Evolutionary conservation across 352 stramenopile species (phyloP).

Genomic region (Globisporangium mamillatum): DNA sequence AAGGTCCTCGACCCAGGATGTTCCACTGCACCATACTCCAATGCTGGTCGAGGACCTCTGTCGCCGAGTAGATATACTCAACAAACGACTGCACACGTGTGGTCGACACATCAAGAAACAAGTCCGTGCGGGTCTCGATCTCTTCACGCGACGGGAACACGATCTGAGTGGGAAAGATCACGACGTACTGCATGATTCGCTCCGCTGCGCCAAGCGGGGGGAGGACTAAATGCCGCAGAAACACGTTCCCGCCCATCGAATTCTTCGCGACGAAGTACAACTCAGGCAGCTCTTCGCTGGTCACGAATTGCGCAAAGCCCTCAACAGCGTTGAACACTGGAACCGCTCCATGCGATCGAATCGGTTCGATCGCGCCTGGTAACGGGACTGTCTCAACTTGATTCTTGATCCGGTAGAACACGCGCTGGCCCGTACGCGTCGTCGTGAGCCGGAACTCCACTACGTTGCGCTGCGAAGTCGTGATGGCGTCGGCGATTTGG

Average conservation of each 20-base stretch:
- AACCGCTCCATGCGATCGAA: slow-evolving; percentile 56
- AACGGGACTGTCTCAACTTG: slow-evolving; percentile 47
- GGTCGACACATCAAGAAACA: slow-evolving; percentile 75
- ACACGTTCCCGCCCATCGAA: slow-evolving; percentile 59
- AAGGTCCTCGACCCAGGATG: slow-evolving; percentile 71
- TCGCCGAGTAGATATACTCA: slow-evolving; percentile 83
- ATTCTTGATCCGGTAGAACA: slow-evolving; percentile 72
- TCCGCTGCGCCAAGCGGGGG: slow-evolving; percentile 62
- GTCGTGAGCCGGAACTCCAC: slow-evolving; percentile 60
- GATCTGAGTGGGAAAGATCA: slow-evolving; percentile 73
- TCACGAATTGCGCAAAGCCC: slow-evolving; percentile 72
- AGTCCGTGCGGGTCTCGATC: slow-evolving; percentile 67
- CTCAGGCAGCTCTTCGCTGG: slow-evolving; percentile 78
- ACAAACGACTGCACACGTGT: slow-evolving; percentile 68
- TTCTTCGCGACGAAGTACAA: slow-evolving; percentile 87
- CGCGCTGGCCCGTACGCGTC: slow-evolving; percentile 51
- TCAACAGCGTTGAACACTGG: slow-evolving; percentile 69
- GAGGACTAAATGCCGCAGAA: slow-evolving; percentile 67
- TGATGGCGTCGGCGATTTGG: slow-evolving; percentile 54
- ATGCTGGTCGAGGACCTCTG: slow-evolving; percentile 78
- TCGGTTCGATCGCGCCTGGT: slow-evolving; percentile 42
- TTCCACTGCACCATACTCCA: slow-evolving; percentile 89
- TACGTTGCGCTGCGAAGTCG: slow-evolving; percentile 44
- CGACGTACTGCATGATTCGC: slow-evolving; percentile 65
- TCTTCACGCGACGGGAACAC: slow-evolving; percentile 81